Conservation (phyloP, 768 basidiomycete species). For the Postia placenta region DNA sequence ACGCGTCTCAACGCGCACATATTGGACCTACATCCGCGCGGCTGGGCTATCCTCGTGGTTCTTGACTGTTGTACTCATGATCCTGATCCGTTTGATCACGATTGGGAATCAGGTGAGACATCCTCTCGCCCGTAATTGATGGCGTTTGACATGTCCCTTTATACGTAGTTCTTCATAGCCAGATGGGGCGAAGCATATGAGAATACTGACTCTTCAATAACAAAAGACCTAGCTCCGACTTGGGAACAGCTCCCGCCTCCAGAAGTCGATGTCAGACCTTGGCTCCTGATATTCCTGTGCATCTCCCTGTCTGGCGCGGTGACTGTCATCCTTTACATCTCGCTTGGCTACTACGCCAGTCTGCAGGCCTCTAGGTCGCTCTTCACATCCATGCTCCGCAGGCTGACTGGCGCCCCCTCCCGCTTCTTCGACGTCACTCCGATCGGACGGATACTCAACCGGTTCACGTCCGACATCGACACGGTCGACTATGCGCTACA, state of each 20-base stretch:
- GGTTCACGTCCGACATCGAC: constrained; percentile 70
- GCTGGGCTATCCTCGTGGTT: constrained; percentile 53
- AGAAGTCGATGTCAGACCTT: constrained; percentile 52
- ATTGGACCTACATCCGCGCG: constrained; percentile 57
- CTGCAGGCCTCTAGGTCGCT: constrained; percentile 59
- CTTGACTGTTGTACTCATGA: constrained; percentile 43
- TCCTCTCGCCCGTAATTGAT: neutral
- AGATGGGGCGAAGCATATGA: constrained; percentile 65
- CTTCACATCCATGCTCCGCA: constrained; percentile 46
- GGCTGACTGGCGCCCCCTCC: constrained; percentile 56
- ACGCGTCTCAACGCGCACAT: constrained; percentile 51
- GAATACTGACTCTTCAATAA: constrained; percentile 21
- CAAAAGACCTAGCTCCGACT: constrained; percentile 8
- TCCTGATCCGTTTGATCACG: constrained; percentile 49
- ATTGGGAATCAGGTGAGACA: constrained; percentile 50
- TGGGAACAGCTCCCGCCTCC: constrained; percentile 54
- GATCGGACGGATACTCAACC: constrained; percentile 71
- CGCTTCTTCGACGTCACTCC: constrained; percentile 74
- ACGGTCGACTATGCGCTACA: constrained; percentile 64
- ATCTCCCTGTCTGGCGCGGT: constrained; percentile 57
- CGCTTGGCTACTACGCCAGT: constrained; percentile 63
- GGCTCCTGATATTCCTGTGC: constrained; percentile 57
- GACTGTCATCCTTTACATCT: constrained; percentile 47
- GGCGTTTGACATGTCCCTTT: too few relatives aligned
- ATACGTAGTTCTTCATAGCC: constrained; percentile 53